Evolutionary conservation across 371 early-diverging fungal species (phyloP), one percentile per base, ranked within the genome.

Genomic region (Amoeboaphelidium occidentale): DNA sequence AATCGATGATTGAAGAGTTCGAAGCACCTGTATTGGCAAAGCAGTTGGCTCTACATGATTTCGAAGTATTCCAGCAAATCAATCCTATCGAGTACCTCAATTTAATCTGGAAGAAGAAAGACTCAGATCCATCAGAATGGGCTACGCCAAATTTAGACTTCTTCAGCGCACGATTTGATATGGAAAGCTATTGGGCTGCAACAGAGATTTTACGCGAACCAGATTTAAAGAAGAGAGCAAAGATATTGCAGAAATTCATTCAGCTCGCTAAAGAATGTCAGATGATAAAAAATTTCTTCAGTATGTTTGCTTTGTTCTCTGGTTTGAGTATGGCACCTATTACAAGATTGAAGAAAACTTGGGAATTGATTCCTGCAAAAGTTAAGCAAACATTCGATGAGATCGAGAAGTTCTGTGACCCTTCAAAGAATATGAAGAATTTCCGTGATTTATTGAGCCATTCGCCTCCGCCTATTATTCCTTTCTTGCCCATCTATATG

Each of bases 21-120:
- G 39, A 50, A 12, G 60, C 64, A 12, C 60, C 60, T 28, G 62
- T 61, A 6, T 24, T 73, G 13, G 57, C 56, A 23, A 62, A 65
- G 28, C 68, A 70, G 49, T 53, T 73, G 14, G 64, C 66, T 54
- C 45, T 73, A 2, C 62, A 66, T 57, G 55, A 73, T 56, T 64
- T 57, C 47, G 55, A 65, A 28, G 48, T 70, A 14, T 73, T 71
- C 55, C 23, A 49, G 41, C 64, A 61, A 46, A 67, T 72, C 48
- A 66, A 72, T 52, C 64, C 67, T 10, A 70, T 67, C 39, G 73
- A 72, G 51, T 65, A 64, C 51, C 49, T 70, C 43, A 63, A 67
- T 48, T 55, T 63, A 42, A 68, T 70, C 1, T 70, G 68, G 70
- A 58, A 53, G 27, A 60, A 63, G 43, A 48, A 56, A 20, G 62